phyloP scores from a whole-genome alignment of 2,329 filamentous ascomycete species.

The Colletotrichum somersetense region DNA sequence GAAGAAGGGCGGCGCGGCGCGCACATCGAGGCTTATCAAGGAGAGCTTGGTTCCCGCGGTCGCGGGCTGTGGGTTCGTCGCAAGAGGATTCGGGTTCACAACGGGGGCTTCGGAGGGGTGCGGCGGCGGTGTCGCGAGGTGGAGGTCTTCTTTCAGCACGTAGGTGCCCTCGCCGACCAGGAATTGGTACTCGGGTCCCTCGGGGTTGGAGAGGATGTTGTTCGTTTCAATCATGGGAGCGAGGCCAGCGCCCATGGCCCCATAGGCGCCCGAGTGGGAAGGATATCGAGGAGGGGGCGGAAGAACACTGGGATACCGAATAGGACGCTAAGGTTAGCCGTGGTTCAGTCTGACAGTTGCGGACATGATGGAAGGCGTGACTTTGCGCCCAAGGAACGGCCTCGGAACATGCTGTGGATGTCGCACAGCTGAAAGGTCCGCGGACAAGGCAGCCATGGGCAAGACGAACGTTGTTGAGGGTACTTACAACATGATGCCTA shows the following conservation, averaged over 20 bases:
- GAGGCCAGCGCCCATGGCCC: constrained; percentile 75
- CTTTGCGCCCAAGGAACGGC: background rate
- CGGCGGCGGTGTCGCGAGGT: constrained; percentile 92
- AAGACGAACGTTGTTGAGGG: background rate
- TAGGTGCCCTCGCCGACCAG: constrained; percentile 98
- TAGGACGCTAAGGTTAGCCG: constrained; percentile 21
- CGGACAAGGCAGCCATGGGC: background rate
- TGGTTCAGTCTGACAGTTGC: background rate
- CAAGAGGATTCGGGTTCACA: constrained; percentile 89
- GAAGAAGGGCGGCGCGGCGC: constrained; percentile 64
- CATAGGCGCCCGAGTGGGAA: constrained; percentile 78
- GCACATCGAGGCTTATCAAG: constrained; percentile 77
- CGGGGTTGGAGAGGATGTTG: constrained; percentile 85
- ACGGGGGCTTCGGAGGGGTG: constrained; percentile 94
- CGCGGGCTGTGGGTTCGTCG: constrained; percentile 86
- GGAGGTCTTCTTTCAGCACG: constrained; percentile 88
- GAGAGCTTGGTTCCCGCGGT: constrained; percentile 88
- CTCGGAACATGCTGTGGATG: background rate
- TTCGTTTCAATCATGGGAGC: constrained; percentile 91
- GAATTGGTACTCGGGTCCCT: constrained; percentile 87
- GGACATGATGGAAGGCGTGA: background rate
- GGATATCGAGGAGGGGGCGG: constrained; percentile 90
- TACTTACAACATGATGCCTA: constrained; percentile 41
- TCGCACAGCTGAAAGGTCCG: constrained; percentile 5
- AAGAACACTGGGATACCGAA: constrained; percentile 72